Evolutionary conservation across 306 rosid genomes (phyloP), one percentile per base, ranked within the genome.

Genomic region (Urtica urens): DNA sequence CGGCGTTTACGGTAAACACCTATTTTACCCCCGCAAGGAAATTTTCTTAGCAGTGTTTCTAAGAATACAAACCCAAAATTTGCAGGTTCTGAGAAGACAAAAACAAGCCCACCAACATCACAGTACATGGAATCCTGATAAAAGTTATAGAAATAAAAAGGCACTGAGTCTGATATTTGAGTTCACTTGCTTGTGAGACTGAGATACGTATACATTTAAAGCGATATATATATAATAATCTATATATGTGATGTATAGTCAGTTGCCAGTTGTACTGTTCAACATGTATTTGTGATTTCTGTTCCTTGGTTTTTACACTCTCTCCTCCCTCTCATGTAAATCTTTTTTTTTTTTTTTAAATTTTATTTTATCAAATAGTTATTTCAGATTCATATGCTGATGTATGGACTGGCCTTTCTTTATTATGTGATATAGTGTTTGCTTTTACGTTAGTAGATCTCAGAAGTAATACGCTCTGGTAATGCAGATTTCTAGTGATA

Each of bases 111-210:
- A 43, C 96, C 96, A 38, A 65, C 93, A 26, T 72, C 83, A 35
- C 96, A 87, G 57, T 72, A 71, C 82, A 87, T 87, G 96, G 93
- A 83, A 74, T 65, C 81, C 53, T 87, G 54, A 78, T 5, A n/a
- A n/a, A n/a, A n/a, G 66, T 45, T 21, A 56, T 25, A 44, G 65
- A 59, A 61, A 44, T 10, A 45, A 42, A 20, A 64, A 28, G 44
- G 25, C 28, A 35, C n/a, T 28, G 33, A 4, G 33, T n/a, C n/a
- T n/a, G n/a, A n/a, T n/a, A n/a, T n/a, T n/a, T n/a, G n/a, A 51
- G 49, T 63, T 64, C 61, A 46, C 57, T 15, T 46, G n/a, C 14
- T 53, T 61, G 62, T 51, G 34, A 3, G 49, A 45, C 15, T 31
- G 13, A 46, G 47, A 59, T 57, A 65, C 56, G 58, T 62, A 24